Evolutionary conservation across 441 rosid species (phyloP).

Genomic region (Populus hybrid): DNA sequence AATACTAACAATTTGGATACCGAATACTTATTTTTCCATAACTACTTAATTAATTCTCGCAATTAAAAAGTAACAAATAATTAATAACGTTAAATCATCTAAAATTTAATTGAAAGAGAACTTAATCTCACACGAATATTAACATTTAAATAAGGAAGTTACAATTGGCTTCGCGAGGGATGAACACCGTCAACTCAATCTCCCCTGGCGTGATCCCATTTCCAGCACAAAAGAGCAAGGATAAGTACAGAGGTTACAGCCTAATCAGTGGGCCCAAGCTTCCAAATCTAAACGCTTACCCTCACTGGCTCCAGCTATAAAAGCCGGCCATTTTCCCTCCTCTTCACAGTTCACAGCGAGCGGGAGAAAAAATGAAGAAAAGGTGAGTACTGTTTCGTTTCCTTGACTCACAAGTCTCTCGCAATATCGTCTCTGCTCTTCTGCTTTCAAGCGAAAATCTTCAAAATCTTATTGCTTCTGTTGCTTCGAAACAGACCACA

Average conservation of each 20-base stretch:
- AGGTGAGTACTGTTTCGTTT: too few relatives aligned
- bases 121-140: too few relatives aligned
- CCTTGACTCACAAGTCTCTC: neutral
- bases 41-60: too few relatives aligned
- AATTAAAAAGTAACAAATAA: too few relatives aligned
- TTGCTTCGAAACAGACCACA: neutral
- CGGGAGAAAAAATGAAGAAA: too few relatives aligned
- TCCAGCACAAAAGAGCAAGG: neutral
- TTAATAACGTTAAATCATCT: too few relatives aligned
- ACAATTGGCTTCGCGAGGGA: neutral
- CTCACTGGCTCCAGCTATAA: neutral
- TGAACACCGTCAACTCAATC: too few relatives aligned
- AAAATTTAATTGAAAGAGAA: too few relatives aligned
- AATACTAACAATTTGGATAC: too few relatives aligned
- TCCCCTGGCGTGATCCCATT: too few relatives aligned
- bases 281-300: neutral
- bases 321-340: neutral
- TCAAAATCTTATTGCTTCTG: neutral
- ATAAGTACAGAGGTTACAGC: neutral
- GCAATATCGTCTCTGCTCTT: neutral
- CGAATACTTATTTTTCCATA: too few relatives aligned
- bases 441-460: neutral
- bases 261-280: neutral
- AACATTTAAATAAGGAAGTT: neutral
- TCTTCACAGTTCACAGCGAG: neutral